Evolutionary conservation across 2,329 filamentous ascomycete species (phyloP), one percentile per base, ranked within the genome.

Genomic region (Metarhizium brunneum): DNA sequence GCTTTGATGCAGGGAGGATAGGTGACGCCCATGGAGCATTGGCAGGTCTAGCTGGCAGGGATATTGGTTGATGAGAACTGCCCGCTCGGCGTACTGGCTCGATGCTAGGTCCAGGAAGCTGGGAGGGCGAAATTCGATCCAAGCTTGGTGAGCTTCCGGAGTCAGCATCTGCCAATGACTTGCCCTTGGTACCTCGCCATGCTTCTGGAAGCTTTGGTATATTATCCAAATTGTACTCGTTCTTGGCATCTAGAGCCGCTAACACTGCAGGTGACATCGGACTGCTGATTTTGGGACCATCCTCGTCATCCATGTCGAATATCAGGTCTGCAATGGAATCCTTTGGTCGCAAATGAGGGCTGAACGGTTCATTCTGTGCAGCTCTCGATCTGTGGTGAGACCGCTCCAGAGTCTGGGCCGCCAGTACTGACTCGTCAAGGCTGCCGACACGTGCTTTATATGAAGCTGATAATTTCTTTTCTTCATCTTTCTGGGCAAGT

Each of bases 301-400:
- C 79, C 47, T 91, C 90, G 42, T 95, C 91, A 57, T 96, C 92
- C 91, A 96, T 96, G 61, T 90, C 84, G 66, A 96, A 96, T 69
- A 96, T 95, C 54, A 96, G 78, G 62, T 96, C 92, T 42, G 78
- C 79, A 1, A 79, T 75, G 0, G 87, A 92, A 20, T 78, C 79
- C 63, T 84, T 90, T 1, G 86, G 78, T 54, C 82, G 85, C 48
- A 94, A 74, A 18, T 73, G 76, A 1, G 90, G 90, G 55, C 84
- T 89, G 53, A 81, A 77, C 0, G 78, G 76, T 58, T 83, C 82
- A 59, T 84, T 84, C 14, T 69, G 73, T 20, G 64, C 64, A 6
- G 62, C 63, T 55, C 76, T 81, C 1, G 74, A 73, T 56, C 75
- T 81, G 53, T 72, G 72, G 54, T 78, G 75, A 30, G 58, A 59